Percentiles rank a stretch among this genome's conserved stretches.
Conservation (phyloP, 805 yeast genomes). For the Kurtzmaniella cleridarum region DNA sequence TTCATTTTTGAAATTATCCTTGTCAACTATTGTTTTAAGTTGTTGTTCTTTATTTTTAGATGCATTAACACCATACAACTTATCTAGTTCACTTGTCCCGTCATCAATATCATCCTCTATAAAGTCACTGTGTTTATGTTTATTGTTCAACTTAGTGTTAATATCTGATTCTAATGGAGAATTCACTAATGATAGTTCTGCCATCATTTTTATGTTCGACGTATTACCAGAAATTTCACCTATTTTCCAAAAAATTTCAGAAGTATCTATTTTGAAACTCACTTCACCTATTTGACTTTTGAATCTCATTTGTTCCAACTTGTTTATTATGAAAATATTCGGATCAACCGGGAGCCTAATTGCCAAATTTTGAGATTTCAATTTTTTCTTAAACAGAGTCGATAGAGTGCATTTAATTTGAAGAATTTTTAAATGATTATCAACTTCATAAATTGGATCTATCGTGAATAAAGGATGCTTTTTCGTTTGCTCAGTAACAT, state of each 20-base stretch:
- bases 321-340: conserved; percentile 20
- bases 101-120: conserved; percentile 17
- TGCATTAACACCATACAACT: conserved; percentile 33
- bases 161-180: not conserved
- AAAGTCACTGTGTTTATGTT: not conserved
- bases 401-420: conserved; percentile 30
- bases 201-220: conserved; percentile 45
- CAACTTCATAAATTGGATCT: conserved; percentile 28
- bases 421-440: conserved; percentile 15
- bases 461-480: conserved; percentile 42
- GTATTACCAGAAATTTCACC: conserved; percentile 60
- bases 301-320: conserved; percentile 46
- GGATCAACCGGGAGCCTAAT: conserved; percentile 33
- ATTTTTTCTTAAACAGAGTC: conserved; percentile 30
- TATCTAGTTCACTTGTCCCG: conserved; percentile 26
- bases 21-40: not conserved
- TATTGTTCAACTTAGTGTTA: not conserved
- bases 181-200: conserved; percentile 35
- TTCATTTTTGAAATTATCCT: conserved; percentile 13
- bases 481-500: conserved; percentile 36
- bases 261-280: conserved; percentile 62
- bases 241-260: conserved; percentile 69
- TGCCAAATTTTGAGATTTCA: conserved; percentile 26
- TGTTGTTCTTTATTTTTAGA: conserved; percentile 4
- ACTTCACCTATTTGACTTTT: conserved; percentile 72